Conservation (phyloP, 2,329 filamentous ascomycete species). For the Talaromyces sp. region DNA sequence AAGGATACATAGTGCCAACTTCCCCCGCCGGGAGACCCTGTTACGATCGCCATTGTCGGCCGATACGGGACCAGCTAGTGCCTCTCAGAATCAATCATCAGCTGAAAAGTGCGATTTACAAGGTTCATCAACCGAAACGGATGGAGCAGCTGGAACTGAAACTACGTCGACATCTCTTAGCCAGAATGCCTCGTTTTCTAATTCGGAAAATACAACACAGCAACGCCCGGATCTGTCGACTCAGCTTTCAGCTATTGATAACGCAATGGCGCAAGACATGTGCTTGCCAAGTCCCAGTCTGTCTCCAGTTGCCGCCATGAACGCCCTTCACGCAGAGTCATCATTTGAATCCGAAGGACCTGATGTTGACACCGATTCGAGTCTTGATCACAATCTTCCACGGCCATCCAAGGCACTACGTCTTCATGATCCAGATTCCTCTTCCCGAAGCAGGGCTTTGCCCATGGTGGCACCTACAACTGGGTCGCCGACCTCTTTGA, state of each 20-base stretch:
- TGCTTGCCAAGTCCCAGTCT: constrained; percentile 93
- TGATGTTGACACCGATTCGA: constrained; percentile 48
- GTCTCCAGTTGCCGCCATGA: constrained; percentile 84
- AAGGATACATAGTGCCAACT: constrained; percentile 36
- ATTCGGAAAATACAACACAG: constrained; percentile 24
- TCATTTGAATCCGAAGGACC: constrained; percentile 47
- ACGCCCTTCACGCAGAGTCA: constrained; percentile 48
- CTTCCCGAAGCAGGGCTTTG: constrained; percentile 10
- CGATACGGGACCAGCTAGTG: constrained; percentile 30
- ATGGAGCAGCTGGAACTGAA: constrained; percentile 14
- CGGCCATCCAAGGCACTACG: constrained; percentile 25
- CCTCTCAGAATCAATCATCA: constrained; percentile 12
- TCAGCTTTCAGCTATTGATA: constrained; percentile 61
- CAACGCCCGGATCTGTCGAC: constrained; percentile 25
- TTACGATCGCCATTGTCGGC: constrained; percentile 37
- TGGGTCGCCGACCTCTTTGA: constrained; percentile 51
- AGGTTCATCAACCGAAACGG: constrained; percentile 11
- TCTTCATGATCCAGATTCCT: constrained; percentile 18
- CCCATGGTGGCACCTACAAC: constrained; percentile 21
- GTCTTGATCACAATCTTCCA: constrained; percentile 41
- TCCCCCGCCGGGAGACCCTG: constrained; percentile 36
- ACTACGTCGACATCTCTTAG: constrained; percentile 21
- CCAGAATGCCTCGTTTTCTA: constrained; percentile 28
- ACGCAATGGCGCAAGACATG: constrained; percentile 77
- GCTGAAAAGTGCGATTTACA: constrained; percentile 15